A percentile compares a stretch with the other conserved stretches of the same genome.
phyloP scores from a whole-genome alignment of 306 rosid genomes.

The Cucurbita pepo region DNA sequence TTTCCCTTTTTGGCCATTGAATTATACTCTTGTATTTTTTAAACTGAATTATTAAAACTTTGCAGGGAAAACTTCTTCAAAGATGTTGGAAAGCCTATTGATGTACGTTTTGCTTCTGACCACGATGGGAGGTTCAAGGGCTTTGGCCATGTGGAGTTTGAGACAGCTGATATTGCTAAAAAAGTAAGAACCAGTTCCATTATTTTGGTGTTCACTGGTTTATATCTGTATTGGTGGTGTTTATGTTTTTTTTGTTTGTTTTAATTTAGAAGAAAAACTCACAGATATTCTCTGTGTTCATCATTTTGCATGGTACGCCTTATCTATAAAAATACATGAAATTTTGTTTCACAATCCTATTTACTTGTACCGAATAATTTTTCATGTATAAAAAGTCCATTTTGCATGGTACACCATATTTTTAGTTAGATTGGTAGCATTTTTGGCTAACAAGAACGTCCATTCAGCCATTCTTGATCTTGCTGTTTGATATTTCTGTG shows the following conservation, averaged over 20 bases:
- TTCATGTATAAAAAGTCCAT: not conserved
- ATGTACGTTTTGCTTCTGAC: slow-evolving; percentile 42
- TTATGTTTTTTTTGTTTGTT: too few species aligned
- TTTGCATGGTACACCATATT: not conserved
- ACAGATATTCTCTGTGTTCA: too few species aligned
- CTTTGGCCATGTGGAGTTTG: slow-evolving; percentile 79
- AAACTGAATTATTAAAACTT: not conserved
- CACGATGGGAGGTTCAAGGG: slow-evolving; percentile 46
- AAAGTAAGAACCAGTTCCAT: slow-evolving; percentile 16
- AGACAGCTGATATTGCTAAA: slow-evolving; percentile 36
- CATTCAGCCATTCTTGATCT: not conserved
- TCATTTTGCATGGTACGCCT: too few species aligned
- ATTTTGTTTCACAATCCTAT: too few species aligned
- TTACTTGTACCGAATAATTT: too few species aligned
- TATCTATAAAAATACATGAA: too few species aligned
- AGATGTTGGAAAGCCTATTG: slow-evolving; percentile 49
- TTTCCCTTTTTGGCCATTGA: not conserved
- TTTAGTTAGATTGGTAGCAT: not conserved
- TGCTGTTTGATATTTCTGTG: not conserved
- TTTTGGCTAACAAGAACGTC: not conserved
- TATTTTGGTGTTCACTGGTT: not conserved
- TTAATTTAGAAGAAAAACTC: too few species aligned
- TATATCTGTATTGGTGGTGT: not conserved
- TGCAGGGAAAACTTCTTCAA: slow-evolving; percentile 61
- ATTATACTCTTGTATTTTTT: not conserved